phyloP scores from a whole-genome alignment of 2,329 filamentous ascomycete species.

The Xylariaceae sp. region DNA sequence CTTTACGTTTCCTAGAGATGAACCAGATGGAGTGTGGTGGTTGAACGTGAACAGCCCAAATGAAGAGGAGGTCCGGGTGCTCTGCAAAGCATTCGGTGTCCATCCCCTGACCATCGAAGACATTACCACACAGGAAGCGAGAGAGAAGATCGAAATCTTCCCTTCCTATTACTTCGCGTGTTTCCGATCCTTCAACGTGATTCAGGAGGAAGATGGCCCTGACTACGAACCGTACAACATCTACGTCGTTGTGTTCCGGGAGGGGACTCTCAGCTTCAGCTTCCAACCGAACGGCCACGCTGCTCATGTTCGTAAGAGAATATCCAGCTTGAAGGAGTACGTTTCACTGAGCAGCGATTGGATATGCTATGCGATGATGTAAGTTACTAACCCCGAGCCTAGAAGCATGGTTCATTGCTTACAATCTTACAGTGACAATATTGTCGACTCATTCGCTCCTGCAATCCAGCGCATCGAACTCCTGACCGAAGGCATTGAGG shows the following conservation, averaged over 20 bases:
- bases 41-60: constrained; percentile 87
- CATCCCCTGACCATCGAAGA: constrained; percentile 95
- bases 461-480: constrained; percentile 80
- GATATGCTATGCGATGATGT: constrained; percentile 98
- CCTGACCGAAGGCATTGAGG: constrained; percentile 88
- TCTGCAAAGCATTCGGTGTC: constrained; percentile 91
- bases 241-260: constrained; percentile 93
- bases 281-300: constrained; percentile 84
- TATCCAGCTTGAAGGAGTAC: constrained; percentile 88
- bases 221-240: constrained; percentile 94
- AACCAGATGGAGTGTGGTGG: constrained; percentile 89
- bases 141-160: constrained; percentile 97
- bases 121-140: constrained; percentile 88
- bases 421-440: constrained; percentile 63
- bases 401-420: constrained; percentile 9
- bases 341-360: constrained; percentile 92
- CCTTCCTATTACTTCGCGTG: constrained; percentile 97
- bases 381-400: constrained; percentile 29
- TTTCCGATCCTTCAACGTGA: constrained; percentile 83
- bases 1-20: constrained; percentile 60
- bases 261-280: constrained; percentile 91
- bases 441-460: constrained; percentile 91
- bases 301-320: constrained; percentile 81
- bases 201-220: constrained; percentile 68
- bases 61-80: constrained; percentile 76